phyloP scores from a whole-genome alignment of 116 monocot genomes.

The Thalassia testudinum region DNA sequence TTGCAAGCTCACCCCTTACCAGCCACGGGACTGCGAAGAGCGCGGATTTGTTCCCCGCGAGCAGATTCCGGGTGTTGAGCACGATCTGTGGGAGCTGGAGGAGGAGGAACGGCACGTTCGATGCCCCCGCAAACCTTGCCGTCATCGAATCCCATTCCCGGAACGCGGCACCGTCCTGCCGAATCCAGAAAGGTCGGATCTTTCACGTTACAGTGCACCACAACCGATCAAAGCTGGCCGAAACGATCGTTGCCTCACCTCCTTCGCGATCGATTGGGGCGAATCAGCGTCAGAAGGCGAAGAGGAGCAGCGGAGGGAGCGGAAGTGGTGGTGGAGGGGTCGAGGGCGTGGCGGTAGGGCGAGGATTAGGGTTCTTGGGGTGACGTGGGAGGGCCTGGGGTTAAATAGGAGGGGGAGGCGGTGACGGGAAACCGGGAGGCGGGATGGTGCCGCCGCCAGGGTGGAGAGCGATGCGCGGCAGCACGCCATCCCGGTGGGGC shows the following conservation, averaged over 20 bases:
- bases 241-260: not conserved
- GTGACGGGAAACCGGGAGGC: not conserved
- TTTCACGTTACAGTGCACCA: not conserved
- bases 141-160: conserved; percentile 71
- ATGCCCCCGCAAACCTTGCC: conserved; percentile 62
- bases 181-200: not conserved
- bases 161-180: conserved; percentile 12
- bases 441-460: not conserved
- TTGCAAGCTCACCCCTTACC: conserved; percentile 15
- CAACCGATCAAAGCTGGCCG: not conserved
- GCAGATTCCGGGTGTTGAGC: conserved; percentile 77
- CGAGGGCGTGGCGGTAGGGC: not conserved
- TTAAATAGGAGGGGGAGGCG: not conserved
- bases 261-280: not conserved
- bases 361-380: too few species aligned
- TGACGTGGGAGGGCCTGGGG: too few species aligned
- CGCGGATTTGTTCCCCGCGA: conserved; percentile 58
- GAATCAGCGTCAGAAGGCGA: conserved; percentile 4
- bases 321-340: conserved; percentile 1
- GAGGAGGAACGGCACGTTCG: conserved; percentile 77
- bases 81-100: conserved; percentile 91
- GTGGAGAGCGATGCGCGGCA: not conserved
- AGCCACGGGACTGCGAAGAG: conserved; percentile 89
- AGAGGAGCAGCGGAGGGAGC: not conserved
- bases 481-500: not conserved